Evolutionary conservation across 768 basidiomycete species (phyloP), one percentile per base, ranked within the genome.

Genomic region (Neoboletus magnificus): DNA sequence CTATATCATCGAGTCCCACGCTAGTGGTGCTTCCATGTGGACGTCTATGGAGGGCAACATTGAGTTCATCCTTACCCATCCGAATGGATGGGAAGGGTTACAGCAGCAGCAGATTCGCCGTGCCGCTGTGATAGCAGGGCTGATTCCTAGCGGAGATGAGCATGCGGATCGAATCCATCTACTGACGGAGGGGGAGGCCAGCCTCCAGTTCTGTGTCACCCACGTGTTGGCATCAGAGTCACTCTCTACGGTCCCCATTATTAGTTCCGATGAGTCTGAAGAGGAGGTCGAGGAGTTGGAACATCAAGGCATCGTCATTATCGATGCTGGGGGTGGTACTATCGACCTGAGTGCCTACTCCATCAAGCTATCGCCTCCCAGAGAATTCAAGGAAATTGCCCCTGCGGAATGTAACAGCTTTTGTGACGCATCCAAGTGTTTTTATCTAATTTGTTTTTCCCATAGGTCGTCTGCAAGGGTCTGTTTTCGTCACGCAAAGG

Each of bases 261-360:
- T 48, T 3, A 50, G 40, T 18, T 11, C 59, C 2, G 57, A 30
- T 18, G 49, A 44, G 5, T 12, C 11, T 13, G 43, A 46, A 12
- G 54, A 56, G 0, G 48, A 61, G 4, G 50, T 9, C 1, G 55
- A 51, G 9, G 46, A 49, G 6, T 29, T 58, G 73, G 78, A 66
- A 1, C 68, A 68, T 1, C 55, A 70, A 27, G 72, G 72, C 0
- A 58, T 80, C 6, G n/a, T n/a, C n/a, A n/a, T n/a, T n/a, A n/a
- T n/a, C n/a, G n/a, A n/a, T n/a, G n/a, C n/a, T n/a, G n/a, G 66
- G 6, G 75, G 77, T 0, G 70, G 78, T 4, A 77, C 71, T 6
- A 56, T 74, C 18, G 75, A 75, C 49, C 22, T 75, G 30, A 79
- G 77, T 54, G 73, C 67, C 30, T 76, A 66, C 64, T 69, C 57